phyloP scores from a whole-genome alignment of 192 early-diverging fungal genomes.

The Coemansia sp. region DNA sequence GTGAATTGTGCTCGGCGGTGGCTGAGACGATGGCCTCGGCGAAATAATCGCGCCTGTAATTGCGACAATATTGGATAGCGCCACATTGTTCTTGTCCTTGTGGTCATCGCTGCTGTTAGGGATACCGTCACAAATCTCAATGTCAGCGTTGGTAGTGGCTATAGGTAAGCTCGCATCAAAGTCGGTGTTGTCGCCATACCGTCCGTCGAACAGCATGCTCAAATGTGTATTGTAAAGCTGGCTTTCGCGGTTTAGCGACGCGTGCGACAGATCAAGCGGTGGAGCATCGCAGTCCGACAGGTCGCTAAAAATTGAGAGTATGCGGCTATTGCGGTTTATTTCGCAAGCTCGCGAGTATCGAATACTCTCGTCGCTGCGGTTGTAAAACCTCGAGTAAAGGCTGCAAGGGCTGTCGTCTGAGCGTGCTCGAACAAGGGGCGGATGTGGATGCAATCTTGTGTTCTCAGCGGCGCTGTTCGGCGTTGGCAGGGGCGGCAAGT shows the following conservation, averaged over 20 bases:
- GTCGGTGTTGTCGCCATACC: background rate
- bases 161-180: background rate
- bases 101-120: conserved; percentile 3
- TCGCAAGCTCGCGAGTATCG: background rate
- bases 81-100: conserved; percentile 13
- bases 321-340: conserved; percentile 11
- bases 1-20: background rate
- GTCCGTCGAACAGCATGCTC: conserved; percentile 32
- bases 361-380: conserved; percentile 11
- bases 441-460: background rate
- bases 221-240: conserved; percentile 5
- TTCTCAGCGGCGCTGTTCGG: background rate
- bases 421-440: background rate
- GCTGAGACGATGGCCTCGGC: conserved; percentile 8
- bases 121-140: background rate
- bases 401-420: background rate
- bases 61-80: conserved; percentile 26
- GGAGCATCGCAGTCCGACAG: conserved; percentile 21
- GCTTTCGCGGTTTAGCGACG: background rate
- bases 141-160: background rate
- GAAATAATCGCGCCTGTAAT: conserved; percentile 15
- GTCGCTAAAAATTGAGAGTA: conserved; percentile 32
- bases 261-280: conserved; percentile 6
- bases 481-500: background rate
- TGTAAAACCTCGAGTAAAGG: background rate